phyloP scores from a whole-genome alignment of 768 basidiomycete genomes.

The Inosperma sp. region DNA sequence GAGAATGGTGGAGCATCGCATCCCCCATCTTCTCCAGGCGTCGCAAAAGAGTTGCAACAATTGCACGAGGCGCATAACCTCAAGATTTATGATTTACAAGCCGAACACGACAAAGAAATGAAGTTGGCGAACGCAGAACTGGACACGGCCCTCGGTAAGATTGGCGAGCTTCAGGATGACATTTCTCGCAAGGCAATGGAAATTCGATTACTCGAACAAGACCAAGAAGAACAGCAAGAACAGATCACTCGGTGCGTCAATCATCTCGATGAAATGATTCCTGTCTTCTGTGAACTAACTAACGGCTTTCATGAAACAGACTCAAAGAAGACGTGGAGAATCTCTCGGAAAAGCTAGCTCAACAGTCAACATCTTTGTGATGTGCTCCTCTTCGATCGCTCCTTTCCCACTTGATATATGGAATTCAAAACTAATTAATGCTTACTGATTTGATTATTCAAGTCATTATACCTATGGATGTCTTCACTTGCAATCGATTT shows the following conservation, averaged over 20 bases:
- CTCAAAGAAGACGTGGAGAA: slow-evolving; percentile 62
- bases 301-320: slow-evolving; percentile 37
- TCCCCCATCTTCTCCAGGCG: slow-evolving; percentile 41
- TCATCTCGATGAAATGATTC: slow-evolving; percentile 37
- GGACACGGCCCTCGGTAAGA: slow-evolving; percentile 44
- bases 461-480: slow-evolving; percentile 2
- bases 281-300: not conserved
- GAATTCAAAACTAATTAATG: slow-evolving; percentile 1
- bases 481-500: not conserved
- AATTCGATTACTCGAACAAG: slow-evolving; percentile 72
- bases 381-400: no score
- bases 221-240: slow-evolving; percentile 72
- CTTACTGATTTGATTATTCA: not conserved
- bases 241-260: slow-evolving; percentile 71
- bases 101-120: slow-evolving; percentile 56
- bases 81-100: slow-evolving; percentile 70
- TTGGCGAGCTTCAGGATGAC: slow-evolving; percentile 55
- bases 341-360: slow-evolving; percentile 39
- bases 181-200: slow-evolving; percentile 73
- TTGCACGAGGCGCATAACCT: slow-evolving; percentile 83
- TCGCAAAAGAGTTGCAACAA: slow-evolving; percentile 71
- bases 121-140: slow-evolving; percentile 54
- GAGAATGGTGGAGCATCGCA: slow-evolving; percentile 37
- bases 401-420: no score
- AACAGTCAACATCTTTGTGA: not conserved